A percentile compares a stretch with the other conserved stretches of the same genome.
phyloP scores from a whole-genome alignment of 2,329 filamentous ascomycete species.

The Diaporthe vexans region DNA sequence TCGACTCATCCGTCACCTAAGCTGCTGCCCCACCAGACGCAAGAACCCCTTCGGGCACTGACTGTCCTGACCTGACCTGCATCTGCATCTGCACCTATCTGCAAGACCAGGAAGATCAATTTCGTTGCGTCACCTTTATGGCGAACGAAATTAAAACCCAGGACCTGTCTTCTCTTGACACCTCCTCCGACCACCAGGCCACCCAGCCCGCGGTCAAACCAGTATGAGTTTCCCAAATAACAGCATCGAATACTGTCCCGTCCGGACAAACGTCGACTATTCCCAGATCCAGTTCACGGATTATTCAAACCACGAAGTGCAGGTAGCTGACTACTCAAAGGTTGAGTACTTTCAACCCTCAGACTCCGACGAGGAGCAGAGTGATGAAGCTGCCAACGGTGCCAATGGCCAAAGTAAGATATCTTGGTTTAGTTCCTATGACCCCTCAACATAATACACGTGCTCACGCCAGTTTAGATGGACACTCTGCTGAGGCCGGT shows the following conservation, averaged over 20 bases:
- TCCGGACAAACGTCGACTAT: constrained; percentile 56
- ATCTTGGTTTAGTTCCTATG: not conserved
- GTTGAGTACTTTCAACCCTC: constrained; percentile 56
- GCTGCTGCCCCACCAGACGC: constrained; percentile 38
- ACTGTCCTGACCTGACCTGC: constrained; percentile 38
- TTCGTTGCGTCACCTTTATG: constrained; percentile 46
- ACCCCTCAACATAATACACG: not conserved
- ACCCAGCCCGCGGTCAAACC: constrained; percentile 48
- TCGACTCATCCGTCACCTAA: constrained; percentile 37
- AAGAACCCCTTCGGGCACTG: constrained; percentile 39
- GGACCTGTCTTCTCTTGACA: constrained; percentile 48
- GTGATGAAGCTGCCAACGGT: constrained; percentile 43
- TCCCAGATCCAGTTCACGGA: constrained; percentile 57
- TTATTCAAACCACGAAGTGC: constrained; percentile 54
- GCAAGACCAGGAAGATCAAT: constrained; percentile 42
- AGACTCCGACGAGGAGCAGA: constrained; percentile 57
- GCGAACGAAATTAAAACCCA: constrained; percentile 49
- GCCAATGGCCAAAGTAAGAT: constrained; percentile 36
- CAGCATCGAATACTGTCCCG: constrained; percentile 55
- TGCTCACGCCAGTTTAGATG: constrained; percentile 16
- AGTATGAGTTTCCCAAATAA: constrained; percentile 58
- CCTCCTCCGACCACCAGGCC: constrained; percentile 46
- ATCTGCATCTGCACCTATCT: constrained; percentile 36
- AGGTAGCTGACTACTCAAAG: constrained; percentile 57
- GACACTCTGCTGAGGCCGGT: constrained; percentile 22